Base-by-base conservation (phyloP, 352 stramenopile species). In the Phytopythium litorale region DNA sequence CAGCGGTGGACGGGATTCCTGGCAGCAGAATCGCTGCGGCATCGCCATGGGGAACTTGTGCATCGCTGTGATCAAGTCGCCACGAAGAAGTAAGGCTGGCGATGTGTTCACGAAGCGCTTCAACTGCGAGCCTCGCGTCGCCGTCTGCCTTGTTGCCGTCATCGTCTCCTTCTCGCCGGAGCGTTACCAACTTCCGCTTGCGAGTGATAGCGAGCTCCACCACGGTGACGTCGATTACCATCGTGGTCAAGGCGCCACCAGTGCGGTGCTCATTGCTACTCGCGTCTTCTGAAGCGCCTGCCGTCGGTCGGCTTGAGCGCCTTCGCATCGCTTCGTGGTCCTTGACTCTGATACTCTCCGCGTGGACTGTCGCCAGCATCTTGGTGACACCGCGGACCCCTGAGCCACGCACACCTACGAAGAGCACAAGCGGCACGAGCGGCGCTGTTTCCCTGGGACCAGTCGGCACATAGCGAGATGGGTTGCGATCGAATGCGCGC, bases 401-500 rank as follows among this genome's bases (percentile, higher is more conserved):
- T 16, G 64, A 63, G 0, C 79, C 80, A 32, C 76, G 76, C 19
- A 87, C 77, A 9, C 80, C 80, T 18, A 92, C 57, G 23, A 92
- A 37, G 56, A 87, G 56, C 1, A 91, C 57, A 5, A 71, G 67
- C 5, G 81, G 79, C 0, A 86, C 63, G 9, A 84, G 56, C 3
- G 51, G 58, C 12, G 61, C 30, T 0, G 78, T 90, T 12, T 70
- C 60, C 5, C 54, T 35, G 11, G 66, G 54, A 0, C 55, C 28
- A 5, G 52, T 50, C 0, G 81, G 76, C 1, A 92, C 53, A 58
- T 80, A 91, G 35, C 58, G 58, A 3, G 11, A 30, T 16, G 84
- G 84, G 58, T 90, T 73, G 54, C 72, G 68, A 54, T 78, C 72
- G 49, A 92, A 92, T 19, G 69, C 72, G 13, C 58, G 56, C 1